Percentiles rank a stretch among this genome's conserved stretches.
Conservation (phyloP, 1,139 yeast genomes). For the Tardiomyces blankii region DNA sequence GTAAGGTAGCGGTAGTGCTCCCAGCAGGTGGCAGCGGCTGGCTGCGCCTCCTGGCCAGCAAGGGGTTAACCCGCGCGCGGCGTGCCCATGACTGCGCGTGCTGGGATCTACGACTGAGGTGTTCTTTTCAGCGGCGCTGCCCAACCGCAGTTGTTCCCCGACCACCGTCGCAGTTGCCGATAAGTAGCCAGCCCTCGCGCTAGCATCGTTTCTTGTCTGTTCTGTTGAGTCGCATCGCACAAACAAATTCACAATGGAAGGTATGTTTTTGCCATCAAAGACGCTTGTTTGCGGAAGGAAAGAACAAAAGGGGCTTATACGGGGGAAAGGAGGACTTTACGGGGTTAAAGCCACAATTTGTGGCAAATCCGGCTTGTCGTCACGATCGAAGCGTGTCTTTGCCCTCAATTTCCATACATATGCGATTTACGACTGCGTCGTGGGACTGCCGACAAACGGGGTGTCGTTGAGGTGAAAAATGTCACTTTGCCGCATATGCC, state of each 20-base stretch:
- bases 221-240: not conserved
- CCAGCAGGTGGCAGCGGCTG: not conserved
- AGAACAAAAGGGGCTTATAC: slow-evolving; percentile 3
- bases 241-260: slow-evolving; percentile 15
- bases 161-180: not conserved
- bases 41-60: not conserved
- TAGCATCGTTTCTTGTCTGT: too few species aligned
- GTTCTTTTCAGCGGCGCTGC: not conserved
- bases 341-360: too few species aligned
- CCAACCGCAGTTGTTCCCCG: not conserved
- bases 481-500: too few species aligned
- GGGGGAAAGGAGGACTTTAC: too few species aligned
- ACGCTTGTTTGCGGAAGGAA: slow-evolving; percentile 2
- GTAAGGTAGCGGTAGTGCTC: too few species aligned
- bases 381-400: too few species aligned
- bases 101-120: not conserved
- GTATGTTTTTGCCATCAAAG: slow-evolving; percentile 11
- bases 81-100: not conserved
- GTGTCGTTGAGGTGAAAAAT: too few species aligned
- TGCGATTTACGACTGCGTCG: too few species aligned
- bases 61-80: not conserved
- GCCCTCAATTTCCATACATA: too few species aligned
- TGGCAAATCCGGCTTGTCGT: too few species aligned
- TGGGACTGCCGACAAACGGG: too few species aligned
- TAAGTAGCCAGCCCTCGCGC: not conserved